These are phyloP conservation scores for Xylaria sp. DNA, from an alignment of 2,329 filamentous ascomycete genomes.

Conservation along the genomic window DNA sequence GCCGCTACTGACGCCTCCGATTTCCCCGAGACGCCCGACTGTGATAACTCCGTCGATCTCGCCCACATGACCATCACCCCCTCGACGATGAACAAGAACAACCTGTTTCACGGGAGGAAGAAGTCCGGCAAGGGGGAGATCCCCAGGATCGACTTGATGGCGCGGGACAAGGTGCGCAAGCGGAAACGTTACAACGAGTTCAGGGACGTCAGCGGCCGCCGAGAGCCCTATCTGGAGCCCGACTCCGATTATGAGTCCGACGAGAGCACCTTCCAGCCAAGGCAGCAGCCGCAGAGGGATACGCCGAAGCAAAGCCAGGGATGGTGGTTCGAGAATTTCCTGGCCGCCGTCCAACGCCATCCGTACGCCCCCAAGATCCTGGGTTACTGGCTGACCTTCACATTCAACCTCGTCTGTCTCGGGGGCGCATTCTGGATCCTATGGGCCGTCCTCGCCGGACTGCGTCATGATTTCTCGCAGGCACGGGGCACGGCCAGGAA, in stretches of 20 bases:
- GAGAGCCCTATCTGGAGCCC: conserved; percentile 47
- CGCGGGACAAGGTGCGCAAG: conserved; percentile 54
- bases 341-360: conserved; percentile 58
- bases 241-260: conserved; percentile 56
- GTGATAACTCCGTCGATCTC: conserved; percentile 48
- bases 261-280: conserved; percentile 40
- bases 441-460: conserved; percentile 69
- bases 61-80: conserved; percentile 51
- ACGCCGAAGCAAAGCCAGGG: conserved; percentile 35
- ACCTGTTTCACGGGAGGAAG: conserved; percentile 42
- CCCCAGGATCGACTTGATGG: conserved; percentile 43
- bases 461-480: conserved; percentile 74
- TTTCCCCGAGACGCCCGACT: conserved; percentile 54
- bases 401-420: conserved; percentile 60
- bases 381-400: conserved; percentile 60
- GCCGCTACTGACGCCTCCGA: conserved; percentile 61
- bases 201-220: conserved; percentile 53
- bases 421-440: conserved; percentile 60
- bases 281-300: conserved; percentile 26
- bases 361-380: conserved; percentile 62
- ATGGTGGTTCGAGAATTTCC: conserved; percentile 47
- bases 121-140: conserved; percentile 68
- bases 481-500: conserved; percentile 70
- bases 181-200: conserved; percentile 56
- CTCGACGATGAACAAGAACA: conserved; percentile 50